Evolutionary conservation across 768 basidiomycete species (phyloP), one percentile per base, ranked within the genome.

Genomic region (Sarcomyxa edulis): DNA sequence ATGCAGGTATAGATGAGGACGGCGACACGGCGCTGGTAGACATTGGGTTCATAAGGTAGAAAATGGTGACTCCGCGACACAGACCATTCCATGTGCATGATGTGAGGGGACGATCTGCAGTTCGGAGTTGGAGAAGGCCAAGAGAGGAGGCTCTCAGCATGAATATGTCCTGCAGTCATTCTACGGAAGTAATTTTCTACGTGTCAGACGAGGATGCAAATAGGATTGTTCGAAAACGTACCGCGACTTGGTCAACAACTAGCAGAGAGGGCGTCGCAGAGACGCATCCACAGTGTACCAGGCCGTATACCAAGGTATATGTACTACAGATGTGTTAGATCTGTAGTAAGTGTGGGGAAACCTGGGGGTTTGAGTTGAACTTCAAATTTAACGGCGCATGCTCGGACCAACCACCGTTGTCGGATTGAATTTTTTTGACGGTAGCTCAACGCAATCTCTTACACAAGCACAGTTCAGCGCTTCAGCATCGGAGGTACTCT

Each of bases 111-210:
- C 57, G 51, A 49, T 54, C 56, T 55, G 62, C 58, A 47, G 61
- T 58, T 48, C 57, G 61, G 52, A 54, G 56, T 59, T 64, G 59
- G 67, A 59, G 66, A 69, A 76, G 72, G 75, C 78, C 79, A 74
- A 71, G 72, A 70, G 75, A 79, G 75, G 81, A 83, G 77, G 76
- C 83, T 78, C 78, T 78, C 65, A 85, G 75, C 85, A 88, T 89
- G 74, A 79, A 84, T 78, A 64, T 54, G 60, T 62, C 64, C 65
- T 69, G 67, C 76, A 81, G 71, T 81, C 84, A 87, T 85, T 72
- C 83, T 85, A 52, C 21, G 25, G 40, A n/a, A n/a, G n/a, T n/a
- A n/a, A 48, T 32, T n/a, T 23, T 28, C 11, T 35, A n/a, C 8
- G 30, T 6, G n/a, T 6, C 11, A 32, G 23, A 11, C 11, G 14